Base-by-base conservation (phyloP, 768 basidiomycete genomes). In the Mycena galopus region DNA sequence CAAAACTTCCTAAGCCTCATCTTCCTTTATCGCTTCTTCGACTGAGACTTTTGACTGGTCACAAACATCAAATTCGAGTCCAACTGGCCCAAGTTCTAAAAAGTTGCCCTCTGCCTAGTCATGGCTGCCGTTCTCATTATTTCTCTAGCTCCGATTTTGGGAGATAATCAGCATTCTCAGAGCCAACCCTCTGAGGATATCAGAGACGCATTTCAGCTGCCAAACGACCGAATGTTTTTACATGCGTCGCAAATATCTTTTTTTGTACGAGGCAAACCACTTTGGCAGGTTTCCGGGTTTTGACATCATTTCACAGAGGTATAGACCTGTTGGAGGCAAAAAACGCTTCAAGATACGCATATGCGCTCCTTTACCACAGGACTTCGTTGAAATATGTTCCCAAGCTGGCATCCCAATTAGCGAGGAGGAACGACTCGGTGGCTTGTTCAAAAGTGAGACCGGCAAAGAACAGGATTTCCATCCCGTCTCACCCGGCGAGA, bases 41-140 rank as follows among this genome's bases (percentile, higher is more conserved):
- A 44, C 82, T 93, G 19, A 84, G 82, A 14, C 84, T 92, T 23
- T 80, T 87, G 60, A 93, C 92, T 19, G 92, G 92, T 4, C 79
- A 88, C 65, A 93, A 93, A 78, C 92, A 93, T 68, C 92, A 93
- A 75, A 86, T 93, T 35, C 87, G 92, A n/a, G 82, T 92, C 17
- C 92, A 93, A 71, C 78, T 90, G 35, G 86, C 92, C 1, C 82
- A 86, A 58, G 82, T 81, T 66, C 78, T 92, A 63, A 83, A 85
- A 60, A 81, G 91, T 89, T 68, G 16, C 82, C 75, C 19, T 44
- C 44, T 62, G 32, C 69, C 7, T 23, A 21, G 63, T 58, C 61
- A 42, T 42, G 47, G 6, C 57, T 25, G 37, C 53, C 71, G 44
- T 61, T 14, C 53, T 59, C 30, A 53, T 63, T 61, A 29, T 58